Evolutionary conservation across 2,329 filamentous ascomycete species (phyloP).

Genomic region (Diplodia corticola): DNA sequence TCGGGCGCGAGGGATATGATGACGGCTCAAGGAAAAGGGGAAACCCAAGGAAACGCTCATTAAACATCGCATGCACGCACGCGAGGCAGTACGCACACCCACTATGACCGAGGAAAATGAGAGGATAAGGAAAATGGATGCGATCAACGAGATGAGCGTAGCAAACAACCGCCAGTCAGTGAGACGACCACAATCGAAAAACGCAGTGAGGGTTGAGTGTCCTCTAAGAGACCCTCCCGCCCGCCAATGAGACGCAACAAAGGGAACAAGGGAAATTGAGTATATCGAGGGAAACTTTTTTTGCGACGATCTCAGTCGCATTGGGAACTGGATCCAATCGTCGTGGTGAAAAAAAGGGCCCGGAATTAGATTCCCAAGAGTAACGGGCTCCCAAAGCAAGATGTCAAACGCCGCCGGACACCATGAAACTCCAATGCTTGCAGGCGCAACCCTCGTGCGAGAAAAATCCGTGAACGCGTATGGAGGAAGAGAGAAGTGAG

Average conservation of each 20-base stretch:
- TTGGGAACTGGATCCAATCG: slow-evolving; percentile 9
- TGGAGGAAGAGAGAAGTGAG: slow-evolving; percentile 10
- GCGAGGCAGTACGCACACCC: slow-evolving; percentile 7
- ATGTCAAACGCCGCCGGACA: slow-evolving; percentile 20
- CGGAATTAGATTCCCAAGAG: slow-evolving; percentile 17
- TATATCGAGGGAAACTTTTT: slow-evolving; percentile 21
- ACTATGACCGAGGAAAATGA: slow-evolving; percentile 9
- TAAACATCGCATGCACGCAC: slow-evolving; percentile 21
- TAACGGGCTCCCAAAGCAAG: slow-evolving; percentile 13
- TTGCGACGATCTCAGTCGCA: slow-evolving; percentile 11
- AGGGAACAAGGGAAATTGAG: slow-evolving; percentile 13
- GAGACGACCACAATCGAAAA: not conserved
- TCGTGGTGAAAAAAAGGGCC: not conserved
- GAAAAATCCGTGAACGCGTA: slow-evolving; percentile 23
- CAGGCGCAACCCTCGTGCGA: slow-evolving; percentile 18
- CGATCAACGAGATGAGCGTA: not conserved
- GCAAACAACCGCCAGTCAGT: slow-evolving; percentile 9
- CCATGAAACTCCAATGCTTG: slow-evolving; percentile 24
- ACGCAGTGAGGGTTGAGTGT: not conserved
- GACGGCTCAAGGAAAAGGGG: slow-evolving; percentile 2
- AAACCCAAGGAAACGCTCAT: slow-evolving; percentile 20
- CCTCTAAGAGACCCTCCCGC: not conserved
- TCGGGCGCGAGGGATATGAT: not conserved
- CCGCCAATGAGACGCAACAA: slow-evolving; percentile 12
- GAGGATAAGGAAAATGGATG: slow-evolving; percentile 7